Base-by-base conservation (phyloP, 768 basidiomycete species). In the Leucosporidium yakuticum region DNA sequence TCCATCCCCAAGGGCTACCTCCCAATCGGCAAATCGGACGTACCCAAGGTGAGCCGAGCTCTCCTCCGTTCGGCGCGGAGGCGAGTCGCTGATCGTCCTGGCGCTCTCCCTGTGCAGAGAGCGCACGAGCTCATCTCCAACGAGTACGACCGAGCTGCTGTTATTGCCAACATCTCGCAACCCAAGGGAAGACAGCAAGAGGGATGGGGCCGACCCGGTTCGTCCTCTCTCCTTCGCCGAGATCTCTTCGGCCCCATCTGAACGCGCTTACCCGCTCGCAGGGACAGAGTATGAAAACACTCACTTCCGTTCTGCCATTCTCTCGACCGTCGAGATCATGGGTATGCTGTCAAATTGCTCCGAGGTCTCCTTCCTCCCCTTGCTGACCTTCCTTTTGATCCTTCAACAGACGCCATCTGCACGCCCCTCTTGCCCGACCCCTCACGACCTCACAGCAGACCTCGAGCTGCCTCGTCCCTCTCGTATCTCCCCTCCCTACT, bases 1-100 rank as follows among this genome's bases (percentile, higher is more conserved):
- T 31, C 53, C 15, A 67, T 67, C 3, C 65, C 65, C 4, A 67
- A 62, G 48, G 60, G 34, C 12, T 67, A 67, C 60, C 23, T 67
- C 9, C 65, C 65, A 19, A 56, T 36, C 21, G 23, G 36, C 32
- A 32, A 47, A 55, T 20, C 31, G 8, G 65, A 67, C 47, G 61
- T 61, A 1, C 54, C 65, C 0, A 62, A 62, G 47, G 61, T 62
- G n/a, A 12, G 64, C 9, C 47, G 4, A 19, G 0, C 2, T 4
- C 29, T 4, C 47, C 23, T 17, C 23, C 6, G 27, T 58, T 17
- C 47, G 29, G 48, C 47, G 19, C 7, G 3, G 27, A 23, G 25
- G 17, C 12, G 5, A 47, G 8, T 60, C 23, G 39, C 23, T n/a
- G 20, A 36, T 19, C 17, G 20, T 31, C 25, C 4, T 47, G 12